Evolutionary conservation across 2,329 filamentous ascomycete species (phyloP), one percentile per base, ranked within the genome.

Genomic region (Aspergillus felis): DNA sequence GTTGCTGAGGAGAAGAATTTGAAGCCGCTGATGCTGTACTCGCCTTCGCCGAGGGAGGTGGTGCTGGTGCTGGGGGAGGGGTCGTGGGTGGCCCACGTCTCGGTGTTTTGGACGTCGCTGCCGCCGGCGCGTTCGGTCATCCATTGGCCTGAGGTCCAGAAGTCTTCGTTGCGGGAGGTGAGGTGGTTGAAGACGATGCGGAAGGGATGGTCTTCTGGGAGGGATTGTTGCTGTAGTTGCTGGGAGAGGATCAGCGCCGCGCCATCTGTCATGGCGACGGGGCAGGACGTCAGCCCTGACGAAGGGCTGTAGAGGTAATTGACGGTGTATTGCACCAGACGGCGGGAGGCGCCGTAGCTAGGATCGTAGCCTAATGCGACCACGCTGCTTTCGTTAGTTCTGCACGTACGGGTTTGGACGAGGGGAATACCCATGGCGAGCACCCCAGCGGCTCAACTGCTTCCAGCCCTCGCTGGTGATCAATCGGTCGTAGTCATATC

Each of bases 1-100:
- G 86, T 89, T 0, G 86, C 87, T 3, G 81, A 85, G 42, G 83
- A 86, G 73, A 89, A 89, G 81, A 87, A 90, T 66, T 90, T 90
- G 78, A 89, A 89, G 0, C 88, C 88, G 35, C 78, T 79, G 58
- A 90, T 80, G 5, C 71, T 54, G 52, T 73, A 76, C 32, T 68
- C 70, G 5, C 73, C 72, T 10, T 66, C 64, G 10, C 61, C 69
- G 0, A 66, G 47, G 7, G 12, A 4, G 53, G 4, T 25, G 25
- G 25, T 35, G 12, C 0, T 35, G 6, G 28, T 4, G 55, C 27
- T 61, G 62, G 53, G 57, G 57, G 9, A 64, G 64, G n/a, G 75
- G 64, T 54, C 54, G 49, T 72, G 64, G 1, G 64, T 66, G 10
- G 72, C 72, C 46, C 67, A 63, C 3, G 72, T 75, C 53, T 75